Percentiles rank a stretch among this genome's conserved stretches.
Evolutionary conservation across 2,329 filamentous ascomycete species (phyloP).

Genomic region (Leptographium galeiforme): DNA sequence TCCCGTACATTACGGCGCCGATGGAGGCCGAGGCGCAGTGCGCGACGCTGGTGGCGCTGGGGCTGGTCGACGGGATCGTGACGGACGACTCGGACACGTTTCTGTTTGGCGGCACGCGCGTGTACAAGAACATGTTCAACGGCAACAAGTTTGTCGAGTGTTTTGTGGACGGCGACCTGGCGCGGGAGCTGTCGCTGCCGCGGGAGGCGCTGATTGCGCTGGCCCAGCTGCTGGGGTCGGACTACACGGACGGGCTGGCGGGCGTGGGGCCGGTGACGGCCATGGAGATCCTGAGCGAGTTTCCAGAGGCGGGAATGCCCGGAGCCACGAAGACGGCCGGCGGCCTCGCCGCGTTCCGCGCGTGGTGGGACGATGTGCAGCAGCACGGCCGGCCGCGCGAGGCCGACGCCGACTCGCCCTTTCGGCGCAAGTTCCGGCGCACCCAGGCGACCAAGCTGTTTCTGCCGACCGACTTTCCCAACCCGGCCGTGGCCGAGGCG

Average conservation of each 20-base stretch:
- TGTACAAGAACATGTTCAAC: constrained; percentile 99
- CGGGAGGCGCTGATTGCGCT: constrained; percentile 79
- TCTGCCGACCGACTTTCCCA: constrained; percentile 68
- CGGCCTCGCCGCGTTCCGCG: constrained; percentile 60
- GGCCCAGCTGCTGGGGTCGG: constrained; percentile 80
- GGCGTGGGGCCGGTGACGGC: constrained; percentile 91
- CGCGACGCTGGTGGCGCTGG: constrained; percentile 73
- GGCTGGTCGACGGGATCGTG: constrained; percentile 91
- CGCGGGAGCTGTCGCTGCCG: constrained; percentile 77
- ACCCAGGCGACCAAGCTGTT: constrained; percentile 74
- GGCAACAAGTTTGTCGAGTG: constrained; percentile 96
- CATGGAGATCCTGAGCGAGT: constrained; percentile 86
- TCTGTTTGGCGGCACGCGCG: constrained; percentile 84
- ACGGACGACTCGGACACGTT: constrained; percentile 97
- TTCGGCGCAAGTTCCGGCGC: constrained; percentile 77
- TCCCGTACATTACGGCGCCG: constrained; percentile 92
- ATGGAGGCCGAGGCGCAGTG: constrained; percentile 99
- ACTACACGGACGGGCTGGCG: constrained; percentile 86
- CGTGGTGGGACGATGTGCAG: constrained; percentile 81
- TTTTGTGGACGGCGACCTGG: constrained; percentile 71
- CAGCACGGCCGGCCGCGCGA: constrained; percentile 47
- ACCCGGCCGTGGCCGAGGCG: constrained; percentile 62
- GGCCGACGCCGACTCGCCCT: constrained; percentile 45
- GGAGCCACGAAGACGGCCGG: no score
- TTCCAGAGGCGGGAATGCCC: constrained; percentile 48